These are phyloP conservation scores for Solanum pennellii DNA, from an alignment of 257 asterid genomes.

Conservation along the genomic window DNA sequence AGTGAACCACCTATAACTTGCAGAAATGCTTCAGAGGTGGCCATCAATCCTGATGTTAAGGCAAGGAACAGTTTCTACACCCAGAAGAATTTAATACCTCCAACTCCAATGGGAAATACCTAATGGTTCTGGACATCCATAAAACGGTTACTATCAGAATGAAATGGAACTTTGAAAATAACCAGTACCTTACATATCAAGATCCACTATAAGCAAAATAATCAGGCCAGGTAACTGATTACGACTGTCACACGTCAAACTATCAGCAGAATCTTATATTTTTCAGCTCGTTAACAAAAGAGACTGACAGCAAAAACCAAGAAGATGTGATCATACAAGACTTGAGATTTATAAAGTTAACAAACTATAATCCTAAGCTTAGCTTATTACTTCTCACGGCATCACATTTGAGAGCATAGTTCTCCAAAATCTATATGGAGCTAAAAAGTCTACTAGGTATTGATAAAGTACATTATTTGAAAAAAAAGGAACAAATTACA, in stretches of 20 bases:
- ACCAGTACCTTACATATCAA: not conserved
- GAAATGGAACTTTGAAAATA: not conserved
- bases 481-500: not conserved
- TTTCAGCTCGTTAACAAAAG: not conserved
- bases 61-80: not conserved
- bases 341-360: not conserved
- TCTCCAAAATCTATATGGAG: not conserved
- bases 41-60: constrained; percentile 13
- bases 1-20: constrained; percentile 18
- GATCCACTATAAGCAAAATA: not conserved
- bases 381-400: not conserved
- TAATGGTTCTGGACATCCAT: not conserved
- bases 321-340: not conserved
- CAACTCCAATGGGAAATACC: not conserved
- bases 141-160: not conserved
- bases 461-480: not conserved
- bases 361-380: not conserved
- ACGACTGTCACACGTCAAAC: not conserved
- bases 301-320: not conserved
- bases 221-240: not conserved
- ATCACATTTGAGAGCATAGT: not conserved
- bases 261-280: not conserved
- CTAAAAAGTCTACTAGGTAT: not conserved
- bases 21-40: constrained; percentile 27
- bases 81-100: not conserved